phyloP scores from a whole-genome alignment of 2,329 filamentous ascomycete species.

The Ophiostoma perfectum region DNA sequence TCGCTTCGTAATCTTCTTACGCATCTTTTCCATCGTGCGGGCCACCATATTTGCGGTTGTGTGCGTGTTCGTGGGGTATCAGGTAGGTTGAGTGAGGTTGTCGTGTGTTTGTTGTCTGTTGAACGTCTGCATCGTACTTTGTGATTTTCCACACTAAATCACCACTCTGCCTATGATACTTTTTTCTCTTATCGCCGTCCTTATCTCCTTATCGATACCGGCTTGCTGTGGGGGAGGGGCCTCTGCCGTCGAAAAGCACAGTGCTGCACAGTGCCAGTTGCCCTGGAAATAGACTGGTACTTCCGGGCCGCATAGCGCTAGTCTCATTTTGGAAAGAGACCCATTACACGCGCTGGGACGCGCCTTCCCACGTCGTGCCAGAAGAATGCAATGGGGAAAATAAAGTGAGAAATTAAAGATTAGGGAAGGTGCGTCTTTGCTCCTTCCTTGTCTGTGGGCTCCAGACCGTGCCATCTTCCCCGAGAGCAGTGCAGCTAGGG shows the following conservation, averaged over 20 bases:
- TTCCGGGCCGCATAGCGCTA: slow-evolving; percentile 21
- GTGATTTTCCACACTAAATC: neutral
- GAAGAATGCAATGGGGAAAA: slow-evolving; percentile 5
- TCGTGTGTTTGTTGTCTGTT: neutral
- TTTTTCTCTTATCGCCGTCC: slow-evolving; percentile 18
- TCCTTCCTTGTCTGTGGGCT: neutral
- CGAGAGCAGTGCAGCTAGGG: neutral
- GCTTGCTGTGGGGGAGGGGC: slow-evolving; percentile 22
- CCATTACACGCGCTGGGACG: slow-evolving; percentile 24
- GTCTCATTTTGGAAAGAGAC: slow-evolving; percentile 6
- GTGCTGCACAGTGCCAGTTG: slow-evolving; percentile 21
- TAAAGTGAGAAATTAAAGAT: neutral
- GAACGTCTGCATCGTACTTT: neutral
- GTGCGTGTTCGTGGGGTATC: neutral
- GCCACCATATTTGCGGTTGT: slow-evolving; percentile 46
- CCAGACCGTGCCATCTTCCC: neutral
- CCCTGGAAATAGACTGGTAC: slow-evolving; percentile 24
- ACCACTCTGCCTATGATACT: slow-evolving; percentile 1
- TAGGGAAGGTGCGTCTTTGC: neutral
- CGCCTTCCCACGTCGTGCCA: slow-evolving; percentile 19
- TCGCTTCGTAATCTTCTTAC: slow-evolving; percentile 85
- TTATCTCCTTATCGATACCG: slow-evolving; percentile 9
- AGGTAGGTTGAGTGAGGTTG: neutral
- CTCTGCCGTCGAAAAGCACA: neutral
- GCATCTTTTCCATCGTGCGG: slow-evolving; percentile 72